Evolutionary conservation across 805 yeast genomes (phyloP), one percentile per base, ranked within the genome.

Genomic region (Huiozyma naganishii): DNA sequence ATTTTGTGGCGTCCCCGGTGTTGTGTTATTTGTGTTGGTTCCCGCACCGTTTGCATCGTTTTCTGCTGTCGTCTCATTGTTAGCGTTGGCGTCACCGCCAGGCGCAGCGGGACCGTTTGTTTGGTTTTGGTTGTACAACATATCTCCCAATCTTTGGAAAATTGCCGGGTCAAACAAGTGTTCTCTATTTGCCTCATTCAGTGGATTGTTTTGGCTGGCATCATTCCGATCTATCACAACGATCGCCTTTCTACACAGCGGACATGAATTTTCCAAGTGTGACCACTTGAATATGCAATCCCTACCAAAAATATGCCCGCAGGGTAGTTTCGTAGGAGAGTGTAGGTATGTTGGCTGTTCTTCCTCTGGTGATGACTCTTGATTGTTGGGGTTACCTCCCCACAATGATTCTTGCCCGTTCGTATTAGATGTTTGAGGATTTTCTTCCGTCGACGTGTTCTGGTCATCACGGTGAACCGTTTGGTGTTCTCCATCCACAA

Each of bases 251-350:
- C 97, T 77, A 59, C 98, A 90, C 39, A 90, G 64, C 0, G 98
- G 98, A 59, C 97, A 89, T 2, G 86, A 76, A 29, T 76, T 73
- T 53, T 83, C 79, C 27, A 74, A 66, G 47, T 72, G 74, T 41
- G 90, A 73, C 98, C 98, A 90, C 52, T 82, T 85, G 45, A 70
- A 74, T 27, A 88, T 67, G 66, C 98, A 90, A n/a, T 76, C 73
- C 48, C 79, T 72, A 6, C 98, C 97, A 68, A 92, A 90, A 0
- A 79, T 58, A 57, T 90, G 98, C 7, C 78, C 78, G 61, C 98
- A 90, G 0, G 95, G 92, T 73, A 90, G 69, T 45, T 73, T 67
- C 1, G 83, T 70, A 0, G 96, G 83, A 4, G 71, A 61, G 59
- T 92, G 97, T 6, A 58, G 54, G 50, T 66, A 72, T 8, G 45